Evolutionary conservation across 495 filamentous ascomycete species (phyloP).

Genomic region (Penicillium cataractarum): DNA sequence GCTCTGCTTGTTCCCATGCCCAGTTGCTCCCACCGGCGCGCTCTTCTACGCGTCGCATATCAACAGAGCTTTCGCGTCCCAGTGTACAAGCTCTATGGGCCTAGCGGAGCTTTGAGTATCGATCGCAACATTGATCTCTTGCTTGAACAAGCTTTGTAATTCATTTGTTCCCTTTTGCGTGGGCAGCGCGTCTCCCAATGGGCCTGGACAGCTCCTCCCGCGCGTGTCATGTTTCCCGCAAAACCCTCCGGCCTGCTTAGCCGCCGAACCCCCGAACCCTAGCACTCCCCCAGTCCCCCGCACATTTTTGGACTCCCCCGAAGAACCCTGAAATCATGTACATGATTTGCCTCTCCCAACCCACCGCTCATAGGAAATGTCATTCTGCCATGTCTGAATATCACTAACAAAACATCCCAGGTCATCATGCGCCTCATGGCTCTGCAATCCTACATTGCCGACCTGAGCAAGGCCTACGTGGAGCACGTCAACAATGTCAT

Average conservation of each 20-base stretch:
- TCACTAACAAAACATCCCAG: constrained; percentile 41
- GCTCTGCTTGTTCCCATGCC: background rate
- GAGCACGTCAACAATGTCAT: constrained; percentile 80
- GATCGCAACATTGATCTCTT: background rate
- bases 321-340: background rate
- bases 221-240: constrained; percentile 7
- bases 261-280: background rate
- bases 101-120: constrained; percentile 6
- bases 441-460: constrained; percentile 72
- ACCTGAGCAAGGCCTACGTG: constrained; percentile 77
- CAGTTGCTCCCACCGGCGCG: constrained; percentile 9
- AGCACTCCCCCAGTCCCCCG: background rate
- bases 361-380: background rate
- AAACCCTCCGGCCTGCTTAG: constrained; percentile 4
- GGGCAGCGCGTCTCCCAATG: background rate
- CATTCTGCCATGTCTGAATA: background rate
- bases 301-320: background rate
- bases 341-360: background rate
- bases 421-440: constrained; percentile 73
- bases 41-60: constrained; percentile 31
- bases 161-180: background rate
- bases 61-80: constrained; percentile 15
- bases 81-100: background rate
- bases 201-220: background rate
- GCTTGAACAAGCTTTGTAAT: background rate